A percentile compares a stretch with the other conserved stretches of the same genome.
phyloP scores from a whole-genome alignment of 306 rosid species.

The Castanopsis chinensis region DNA sequence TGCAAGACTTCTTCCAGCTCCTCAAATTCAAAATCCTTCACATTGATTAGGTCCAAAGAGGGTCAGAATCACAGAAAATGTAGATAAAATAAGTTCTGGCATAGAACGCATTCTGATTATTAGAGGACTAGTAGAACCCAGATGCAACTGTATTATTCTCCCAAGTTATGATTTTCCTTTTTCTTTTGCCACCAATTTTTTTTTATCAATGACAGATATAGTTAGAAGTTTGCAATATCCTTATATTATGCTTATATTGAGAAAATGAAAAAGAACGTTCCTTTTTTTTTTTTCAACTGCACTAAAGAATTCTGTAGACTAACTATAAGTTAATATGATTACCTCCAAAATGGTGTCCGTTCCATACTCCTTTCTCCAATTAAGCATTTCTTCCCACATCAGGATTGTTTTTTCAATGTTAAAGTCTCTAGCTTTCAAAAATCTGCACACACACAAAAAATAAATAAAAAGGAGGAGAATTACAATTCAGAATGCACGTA shows the following conservation, averaged over 20 bases:
- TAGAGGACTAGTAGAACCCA: conserved; percentile 4
- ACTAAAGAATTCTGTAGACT: background rate
- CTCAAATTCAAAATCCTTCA: conserved; percentile 84
- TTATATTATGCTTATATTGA: background rate
- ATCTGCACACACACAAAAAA: conserved; percentile 35
- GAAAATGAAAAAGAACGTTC: background rate
- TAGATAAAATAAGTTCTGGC: background rate
- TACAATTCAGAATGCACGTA: background rate
- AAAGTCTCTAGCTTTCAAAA: conserved; percentile 86
- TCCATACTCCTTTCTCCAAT: conserved; percentile 86
- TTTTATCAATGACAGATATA: background rate
- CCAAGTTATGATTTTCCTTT: background rate
- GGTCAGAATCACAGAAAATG: conserved; percentile 28
- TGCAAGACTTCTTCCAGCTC: conserved; percentile 93
- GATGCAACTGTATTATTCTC: background rate
- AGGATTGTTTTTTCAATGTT: conserved; percentile 69
- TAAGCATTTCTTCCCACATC: conserved; percentile 93
- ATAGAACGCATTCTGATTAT: conserved; percentile 8
- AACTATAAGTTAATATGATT: conserved; percentile 23
- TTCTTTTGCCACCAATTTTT: background rate
- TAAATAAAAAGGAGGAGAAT: background rate
- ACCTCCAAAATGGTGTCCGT: conserved; percentile 87
- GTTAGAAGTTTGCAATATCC: conserved; percentile 6
- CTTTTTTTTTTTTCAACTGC: conserved; percentile 1
- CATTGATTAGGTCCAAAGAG: conserved; percentile 11